Evolutionary conservation across 2,329 filamentous ascomycete genomes (phyloP).

Genomic region (Cladosporium velox): DNA sequence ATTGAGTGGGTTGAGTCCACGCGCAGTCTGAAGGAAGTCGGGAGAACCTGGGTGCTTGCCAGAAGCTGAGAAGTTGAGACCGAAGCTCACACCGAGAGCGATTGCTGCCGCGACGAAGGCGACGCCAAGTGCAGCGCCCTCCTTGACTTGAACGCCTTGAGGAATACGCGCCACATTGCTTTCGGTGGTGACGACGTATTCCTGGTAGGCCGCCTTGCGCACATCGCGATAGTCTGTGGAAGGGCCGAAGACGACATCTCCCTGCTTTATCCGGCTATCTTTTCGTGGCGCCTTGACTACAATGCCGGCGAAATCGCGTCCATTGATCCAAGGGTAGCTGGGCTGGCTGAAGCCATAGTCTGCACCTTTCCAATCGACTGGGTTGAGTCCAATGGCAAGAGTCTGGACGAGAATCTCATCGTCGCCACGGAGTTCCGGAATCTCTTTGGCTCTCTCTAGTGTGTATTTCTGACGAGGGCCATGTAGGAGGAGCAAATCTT

Average conservation of each 20-base stretch:
- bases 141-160: conserved; percentile 51
- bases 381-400: conserved; percentile 69
- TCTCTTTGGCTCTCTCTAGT: conserved; percentile 34
- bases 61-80: conserved; percentile 61
- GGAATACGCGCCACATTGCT: conserved; percentile 68
- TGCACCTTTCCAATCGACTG: conserved; percentile 72
- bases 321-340: conserved; percentile 66
- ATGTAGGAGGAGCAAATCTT: conserved; percentile 39
- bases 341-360: conserved; percentile 73
- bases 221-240: conserved; percentile 74
- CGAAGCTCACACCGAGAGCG: conserved; percentile 68
- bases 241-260: conserved; percentile 63
- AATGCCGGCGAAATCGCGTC: conserved; percentile 68
- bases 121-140: conserved; percentile 66
- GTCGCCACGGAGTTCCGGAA: conserved; percentile 38
- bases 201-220: conserved; percentile 70
- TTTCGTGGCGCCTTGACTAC: conserved; percentile 54
- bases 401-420: conserved; percentile 65
- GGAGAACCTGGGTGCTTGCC: conserved; percentile 46
- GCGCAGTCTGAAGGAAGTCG: conserved; percentile 58
- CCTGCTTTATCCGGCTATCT: conserved; percentile 54
- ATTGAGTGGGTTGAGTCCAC: conserved; percentile 46
- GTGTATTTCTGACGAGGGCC: conserved; percentile 40
- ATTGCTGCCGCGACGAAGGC: conserved; percentile 70
- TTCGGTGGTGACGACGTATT: conserved; percentile 65